Base-by-base conservation (phyloP, 441 rosid genomes). In the Jatropha podagrica region DNA sequence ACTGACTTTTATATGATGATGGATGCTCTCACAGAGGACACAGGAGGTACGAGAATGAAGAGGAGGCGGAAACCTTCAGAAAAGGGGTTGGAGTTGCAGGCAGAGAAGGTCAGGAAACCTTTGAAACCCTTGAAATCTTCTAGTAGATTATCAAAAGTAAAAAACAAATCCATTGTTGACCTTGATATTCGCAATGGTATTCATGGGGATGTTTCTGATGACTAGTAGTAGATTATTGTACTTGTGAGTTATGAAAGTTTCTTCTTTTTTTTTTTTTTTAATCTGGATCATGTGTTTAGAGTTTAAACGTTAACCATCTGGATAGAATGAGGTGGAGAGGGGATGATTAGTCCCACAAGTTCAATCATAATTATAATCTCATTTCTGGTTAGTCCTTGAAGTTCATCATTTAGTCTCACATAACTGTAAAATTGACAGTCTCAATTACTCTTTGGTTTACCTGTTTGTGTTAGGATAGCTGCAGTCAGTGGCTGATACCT, bases 11-110 rank as follows among this genome's bases (percentile, higher is more conserved):
- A 48, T 77, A 74, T 77, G 71, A 51, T 78, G 12, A 52, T 76
- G 75, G 72, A 46, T 70, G 69, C 67, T 74, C 68, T 62, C 77
- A 82, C 88, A 80, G 97, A 90, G 80, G 98, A 94, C 78, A 87
- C 88, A 1, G 97, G 97, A 68, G 99, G 89, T 49, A 85, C 83
- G 7, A 86, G 87, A 37, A 55, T 88, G 70, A 96, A 86, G 85
- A 89, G 98, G 73, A 96, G 86, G 74, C 82, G 97, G 77, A 96
- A 77, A 82, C 99, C 98, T 76, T 96, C 99, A 7, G 97, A 94
- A 86, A 94, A 96, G 85, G 98, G 96, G 77, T 80, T 96, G 83
- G 97, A 87, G 82, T 81, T 94, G 85, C 99, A 91, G 82, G 98
- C 95, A 20, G 97, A 91, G 87, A 94, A 90, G 87, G 94, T 89